Percentiles rank a stretch among this genome's conserved stretches.
These are phyloP conservation scores for Phytophthora meadii DNA, from an alignment of 352 stramenopile species.

Conservation along the genomic window DNA sequence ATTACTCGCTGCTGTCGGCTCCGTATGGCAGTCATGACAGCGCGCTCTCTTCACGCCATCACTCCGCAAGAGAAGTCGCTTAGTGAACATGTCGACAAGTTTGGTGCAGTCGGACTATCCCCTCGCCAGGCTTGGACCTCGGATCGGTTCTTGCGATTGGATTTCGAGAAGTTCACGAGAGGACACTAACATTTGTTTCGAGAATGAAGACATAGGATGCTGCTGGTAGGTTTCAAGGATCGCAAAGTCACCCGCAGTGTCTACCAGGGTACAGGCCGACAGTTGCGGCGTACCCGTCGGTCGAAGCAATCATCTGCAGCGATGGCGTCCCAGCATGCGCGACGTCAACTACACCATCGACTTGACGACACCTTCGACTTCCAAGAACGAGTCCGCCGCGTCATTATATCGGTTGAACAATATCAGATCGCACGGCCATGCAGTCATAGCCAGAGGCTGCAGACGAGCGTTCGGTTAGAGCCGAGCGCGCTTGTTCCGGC, in stretches of 20 bases:
- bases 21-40: conserved; percentile 28
- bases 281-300: no score
- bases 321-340: neutral
- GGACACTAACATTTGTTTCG: neutral
- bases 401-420: conserved; percentile 30
- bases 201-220: no score
- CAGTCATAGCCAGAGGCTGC: conserved; percentile 16
- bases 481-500: conserved; percentile 19
- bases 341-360: conserved; percentile 15
- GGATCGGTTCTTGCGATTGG: conserved; percentile 13
- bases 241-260: no score
- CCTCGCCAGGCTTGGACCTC: conserved; percentile 7
- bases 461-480: conserved; percentile 12
- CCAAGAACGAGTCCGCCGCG: conserved; percentile 20
- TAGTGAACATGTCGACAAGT: conserved; percentile 18
- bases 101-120: conserved; percentile 12
- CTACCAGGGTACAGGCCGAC: no score
- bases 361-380: conserved; percentile 17
- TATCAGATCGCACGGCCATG: conserved; percentile 7
- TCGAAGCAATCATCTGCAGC: no score
- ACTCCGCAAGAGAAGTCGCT: conserved; percentile 18
- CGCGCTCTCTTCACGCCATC: conserved; percentile 13
- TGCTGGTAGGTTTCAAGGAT: no score
- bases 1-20: conserved; percentile 10
- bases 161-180: neutral